Evolutionary conservation across 148 eudicot species (phyloP).

Genomic region (Vaccinium corymbosum): DNA sequence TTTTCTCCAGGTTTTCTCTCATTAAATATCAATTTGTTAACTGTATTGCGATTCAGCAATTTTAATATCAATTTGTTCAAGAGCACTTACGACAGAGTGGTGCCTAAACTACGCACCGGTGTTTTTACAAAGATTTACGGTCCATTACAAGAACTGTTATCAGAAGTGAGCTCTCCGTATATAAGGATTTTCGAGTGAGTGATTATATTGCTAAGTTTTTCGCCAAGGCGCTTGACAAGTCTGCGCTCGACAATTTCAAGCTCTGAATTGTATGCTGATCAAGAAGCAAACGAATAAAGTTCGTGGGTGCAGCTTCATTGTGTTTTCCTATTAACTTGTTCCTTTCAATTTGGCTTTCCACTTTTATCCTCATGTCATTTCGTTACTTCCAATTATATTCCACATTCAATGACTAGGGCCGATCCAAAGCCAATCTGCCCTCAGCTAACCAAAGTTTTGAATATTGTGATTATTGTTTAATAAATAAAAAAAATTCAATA

Average conservation of each 20-base stretch:
- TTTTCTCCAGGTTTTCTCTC: slow-evolving; percentile 18
- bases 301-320: too few species aligned
- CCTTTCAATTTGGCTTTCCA: too few species aligned
- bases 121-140: slow-evolving; percentile 25
- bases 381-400: too few species aligned
- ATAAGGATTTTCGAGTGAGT: slow-evolving; percentile 20
- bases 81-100: slow-evolving; percentile 38
- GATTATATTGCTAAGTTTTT: slow-evolving; percentile 21
- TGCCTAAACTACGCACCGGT: slow-evolving; percentile 28
- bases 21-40: not conserved
- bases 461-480: too few species aligned
- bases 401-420: too few species aligned
- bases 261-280: not conserved
- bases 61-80: slow-evolving; percentile 1
- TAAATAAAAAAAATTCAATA: too few species aligned
- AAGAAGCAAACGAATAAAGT: too few species aligned
- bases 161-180: slow-evolving; percentile 31
- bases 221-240: slow-evolving; percentile 21
- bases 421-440: too few species aligned
- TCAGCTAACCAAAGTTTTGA: too few species aligned
- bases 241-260: slow-evolving; percentile 22
- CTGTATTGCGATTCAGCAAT: not conserved
- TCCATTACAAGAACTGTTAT: slow-evolving; percentile 40
- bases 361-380: too few species aligned
- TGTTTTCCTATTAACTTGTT: too few species aligned